Evolutionary conservation across 495 filamentous ascomycete genomes (phyloP).

Genomic region (Neurospora sp.): DNA sequence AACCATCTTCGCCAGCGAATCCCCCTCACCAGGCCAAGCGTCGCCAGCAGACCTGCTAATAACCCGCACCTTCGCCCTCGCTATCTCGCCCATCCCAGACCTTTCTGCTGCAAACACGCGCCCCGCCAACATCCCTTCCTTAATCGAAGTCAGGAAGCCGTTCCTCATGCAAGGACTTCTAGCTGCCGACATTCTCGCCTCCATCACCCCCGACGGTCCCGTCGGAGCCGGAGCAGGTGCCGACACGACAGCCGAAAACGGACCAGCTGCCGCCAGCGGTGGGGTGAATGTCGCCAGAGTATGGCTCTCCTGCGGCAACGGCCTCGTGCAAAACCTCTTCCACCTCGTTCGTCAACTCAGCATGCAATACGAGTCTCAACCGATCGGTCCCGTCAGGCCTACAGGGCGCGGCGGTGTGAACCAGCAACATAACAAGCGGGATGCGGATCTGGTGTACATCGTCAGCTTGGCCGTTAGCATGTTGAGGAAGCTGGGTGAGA

Average conservation of each 20-base stretch:
- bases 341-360: constrained; percentile 61
- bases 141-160: constrained; percentile 73
- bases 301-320: constrained; percentile 81
- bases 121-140: constrained; percentile 39
- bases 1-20: constrained; percentile 67
- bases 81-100: constrained; percentile 75
- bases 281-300: constrained; percentile 46
- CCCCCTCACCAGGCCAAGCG: constrained; percentile 22
- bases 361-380: constrained; percentile 41
- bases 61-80: constrained; percentile 79
- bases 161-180: constrained; percentile 85
- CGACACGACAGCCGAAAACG: neutral
- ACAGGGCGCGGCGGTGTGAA: constrained; percentile 18
- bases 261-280: neutral
- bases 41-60: constrained; percentile 67
- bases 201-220: constrained; percentile 63
- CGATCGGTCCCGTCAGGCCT: neutral
- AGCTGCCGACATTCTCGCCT: constrained; percentile 78
- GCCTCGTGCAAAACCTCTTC: constrained; percentile 72
- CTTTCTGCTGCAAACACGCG: constrained; percentile 32
- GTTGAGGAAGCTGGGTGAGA: constrained; percentile 60
- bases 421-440: constrained; percentile 25
- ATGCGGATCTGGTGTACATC: constrained; percentile 46
- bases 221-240: constrained; percentile 18
- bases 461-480: constrained; percentile 61